Evolutionary conservation across 768 basidiomycete species (phyloP), one percentile per base, ranked within the genome.

Genomic region (Amanita fuliginea): DNA sequence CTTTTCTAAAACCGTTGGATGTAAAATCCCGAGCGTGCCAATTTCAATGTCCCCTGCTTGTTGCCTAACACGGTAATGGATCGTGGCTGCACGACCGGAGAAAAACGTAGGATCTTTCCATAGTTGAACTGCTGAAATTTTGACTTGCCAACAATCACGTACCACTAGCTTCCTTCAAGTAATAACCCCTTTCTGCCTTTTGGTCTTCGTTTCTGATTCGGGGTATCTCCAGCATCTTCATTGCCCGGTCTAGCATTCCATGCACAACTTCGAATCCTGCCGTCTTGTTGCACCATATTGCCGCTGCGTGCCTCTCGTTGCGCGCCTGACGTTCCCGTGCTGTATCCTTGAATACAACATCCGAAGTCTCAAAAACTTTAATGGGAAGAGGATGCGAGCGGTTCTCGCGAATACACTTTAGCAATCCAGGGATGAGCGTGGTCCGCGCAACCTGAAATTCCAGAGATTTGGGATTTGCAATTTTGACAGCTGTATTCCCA

Each of bases 381-480:
- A 98, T 80, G 3, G 96, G 96, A 11, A 99, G 74, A 0, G 95
- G 63, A 56, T 96, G 91, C 54, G 89, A 89, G 46, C 88, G 82
- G 70, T 99, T 99, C 70, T 99, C 96, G 57, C 96, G 85, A 40
- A 96, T 73, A 14, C 94, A 96, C 70, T 99, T 99, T 57, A 99
- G 80, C 40, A 99, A 80, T 45, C 96, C 96, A 11, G 95, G 94
- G 6, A 99, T 71, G 47, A 99, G 81, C 22, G 94, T 91, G 1
- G 96, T 97, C 54, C 96, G 87, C 39, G 98, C 92, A 51, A 98
- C 86, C 68, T 99, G 96, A 69, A 96, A 98, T 64, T 98, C 96
- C 55, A 91, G 77, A 19, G 96, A 91, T 69, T 96, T 97, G 0
- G 96, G 96, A 67, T 99, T 99, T 51, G 87, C 92, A 53, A 98